phyloP scores from a whole-genome alignment of 129 eudicot species.

The Mikania micrantha region DNA sequence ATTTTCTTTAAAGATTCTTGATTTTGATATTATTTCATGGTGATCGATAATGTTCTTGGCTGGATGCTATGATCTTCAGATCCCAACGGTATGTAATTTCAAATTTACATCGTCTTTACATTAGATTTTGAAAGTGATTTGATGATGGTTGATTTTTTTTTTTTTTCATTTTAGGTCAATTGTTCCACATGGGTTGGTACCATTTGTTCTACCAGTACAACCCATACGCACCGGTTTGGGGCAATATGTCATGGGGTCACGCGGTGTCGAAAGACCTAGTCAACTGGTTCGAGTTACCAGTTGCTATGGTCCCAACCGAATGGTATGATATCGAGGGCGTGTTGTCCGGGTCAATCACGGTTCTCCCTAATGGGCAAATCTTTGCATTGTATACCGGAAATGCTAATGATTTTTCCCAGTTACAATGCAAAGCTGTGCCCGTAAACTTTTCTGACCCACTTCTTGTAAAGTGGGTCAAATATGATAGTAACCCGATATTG shows the following conservation, averaged over 20 bases:
- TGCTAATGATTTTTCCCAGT: conserved; percentile 45
- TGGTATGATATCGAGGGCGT: conserved; percentile 85
- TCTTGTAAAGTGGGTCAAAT: conserved; percentile 78
- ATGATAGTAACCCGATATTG: conserved; percentile 66
- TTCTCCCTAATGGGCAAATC: conserved; percentile 66
- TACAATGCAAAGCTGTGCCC: conserved; percentile 75
- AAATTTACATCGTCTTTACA: background rate
- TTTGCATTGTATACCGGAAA: conserved; percentile 72
- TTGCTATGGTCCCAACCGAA: conserved; percentile 60
- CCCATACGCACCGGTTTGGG: conserved; percentile 80
- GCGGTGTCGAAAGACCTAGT: conserved; percentile 68
- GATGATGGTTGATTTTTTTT: too few relatives aligned
- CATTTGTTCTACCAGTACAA: conserved; percentile 85
- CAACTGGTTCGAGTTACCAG: conserved; percentile 66
- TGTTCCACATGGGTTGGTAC: conserved; percentile 84
- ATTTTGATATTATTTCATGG: background rate
- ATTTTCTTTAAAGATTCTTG: background rate
- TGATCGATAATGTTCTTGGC: conserved; percentile 6
- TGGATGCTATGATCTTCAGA: conserved; percentile 41
- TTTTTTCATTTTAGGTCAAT: conserved; percentile 52
- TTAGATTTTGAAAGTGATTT: background rate
- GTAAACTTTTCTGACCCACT: conserved; percentile 77
- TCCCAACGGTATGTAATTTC: conserved; percentile 79
- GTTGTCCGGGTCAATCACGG: conserved; percentile 78
- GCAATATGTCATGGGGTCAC: conserved; percentile 94